Percentiles rank a stretch among this genome's conserved stretches.
Conservation (phyloP, 2,329 filamentous ascomycete species). For the Mycosphaerella sp. region DNA sequence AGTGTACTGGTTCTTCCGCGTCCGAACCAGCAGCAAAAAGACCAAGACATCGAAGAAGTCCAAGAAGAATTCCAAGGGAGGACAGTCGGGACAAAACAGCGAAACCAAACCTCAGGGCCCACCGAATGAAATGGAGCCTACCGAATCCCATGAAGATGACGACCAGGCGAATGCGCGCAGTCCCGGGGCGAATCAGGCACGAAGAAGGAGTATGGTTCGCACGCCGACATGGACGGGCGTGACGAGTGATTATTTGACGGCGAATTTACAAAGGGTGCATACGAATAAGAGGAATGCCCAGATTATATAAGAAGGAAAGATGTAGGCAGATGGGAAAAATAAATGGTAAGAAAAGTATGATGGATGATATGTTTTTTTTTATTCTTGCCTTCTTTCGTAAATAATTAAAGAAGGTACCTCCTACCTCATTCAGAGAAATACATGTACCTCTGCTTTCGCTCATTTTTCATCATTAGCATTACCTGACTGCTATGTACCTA, state of each 20-base stretch:
- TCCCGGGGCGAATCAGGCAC: conserved; percentile 1
- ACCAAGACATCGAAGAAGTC: conserved; percentile 19
- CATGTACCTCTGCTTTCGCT: too few species aligned
- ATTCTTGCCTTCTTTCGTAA: too few species aligned
- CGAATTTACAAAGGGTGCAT: conserved; percentile 15
- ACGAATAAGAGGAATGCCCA: conserved; percentile 21
- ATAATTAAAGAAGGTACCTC: too few species aligned
- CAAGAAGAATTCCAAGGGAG: conserved; percentile 10
- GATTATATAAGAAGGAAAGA: conserved; percentile 7
- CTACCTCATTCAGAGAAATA: too few species aligned
- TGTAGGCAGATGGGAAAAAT: neutral
- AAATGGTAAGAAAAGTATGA: too few species aligned
- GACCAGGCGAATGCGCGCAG: conserved; percentile 4
- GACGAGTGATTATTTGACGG: conserved; percentile 12
- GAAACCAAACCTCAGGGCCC: conserved; percentile 5
- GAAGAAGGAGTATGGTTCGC: conserved; percentile 1
- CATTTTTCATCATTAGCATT: too few species aligned
- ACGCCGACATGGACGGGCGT: conserved; percentile 5
- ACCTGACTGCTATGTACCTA: too few species aligned
- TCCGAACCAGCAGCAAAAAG: conserved; percentile 32
- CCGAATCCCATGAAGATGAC: conserved; percentile 2
- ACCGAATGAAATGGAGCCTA: neutral
- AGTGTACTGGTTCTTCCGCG: conserved; percentile 58
- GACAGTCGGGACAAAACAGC: conserved; percentile 1
- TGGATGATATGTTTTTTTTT: too few species aligned